Percentiles rank a stretch among this genome's conserved stretches.
These are phyloP conservation scores for Ascodesmis nigricans DNA, from an alignment of 495 filamentous ascomycete species.

Conservation along the genomic window DNA sequence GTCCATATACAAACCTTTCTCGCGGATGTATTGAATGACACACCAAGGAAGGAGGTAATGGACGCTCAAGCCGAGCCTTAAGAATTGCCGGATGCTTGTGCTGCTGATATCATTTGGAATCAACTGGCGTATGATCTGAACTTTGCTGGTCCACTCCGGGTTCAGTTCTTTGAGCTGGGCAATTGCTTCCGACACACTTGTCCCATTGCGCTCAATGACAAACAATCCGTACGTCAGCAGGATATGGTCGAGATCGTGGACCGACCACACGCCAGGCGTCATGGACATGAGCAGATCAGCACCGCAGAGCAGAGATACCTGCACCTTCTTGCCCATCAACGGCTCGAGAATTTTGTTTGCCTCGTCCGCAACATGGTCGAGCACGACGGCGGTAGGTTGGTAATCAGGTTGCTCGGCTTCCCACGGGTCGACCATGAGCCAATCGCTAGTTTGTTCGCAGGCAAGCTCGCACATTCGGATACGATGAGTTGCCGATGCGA, in stretches of 20 bases:
- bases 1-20: constrained; percentile 50
- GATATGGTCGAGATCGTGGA: constrained; percentile 66
- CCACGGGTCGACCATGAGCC: constrained; percentile 77
- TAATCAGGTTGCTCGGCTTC: constrained; percentile 54
- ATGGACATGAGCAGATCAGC: constrained; percentile 78
- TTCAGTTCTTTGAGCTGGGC: constrained; percentile 39
- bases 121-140: constrained; percentile 69
- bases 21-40: constrained; percentile 59
- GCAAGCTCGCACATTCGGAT: constrained; percentile 55
- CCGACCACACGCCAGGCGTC: constrained; percentile 52
- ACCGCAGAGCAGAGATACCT: constrained; percentile 41
- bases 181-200: constrained; percentile 66
- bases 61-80: constrained; percentile 60
- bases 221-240: constrained; percentile 71
- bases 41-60: constrained; percentile 23
- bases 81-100: constrained; percentile 70
- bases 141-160: constrained; percentile 37
- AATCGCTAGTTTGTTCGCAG: constrained; percentile 47
- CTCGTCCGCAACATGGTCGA: constrained; percentile 76
- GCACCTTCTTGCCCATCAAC: too few relatives aligned
- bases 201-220: constrained; percentile 76
- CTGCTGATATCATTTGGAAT: constrained; percentile 80
- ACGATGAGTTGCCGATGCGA: constrained; percentile 53
- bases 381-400: constrained; percentile 66
- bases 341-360: constrained; percentile 58